A percentile compares a stretch with the other conserved stretches of the same genome.
These are phyloP conservation scores for Trichopus zeylanicus DNA, from an alignment of 116 monocot species.

Conservation along the genomic window DNA sequence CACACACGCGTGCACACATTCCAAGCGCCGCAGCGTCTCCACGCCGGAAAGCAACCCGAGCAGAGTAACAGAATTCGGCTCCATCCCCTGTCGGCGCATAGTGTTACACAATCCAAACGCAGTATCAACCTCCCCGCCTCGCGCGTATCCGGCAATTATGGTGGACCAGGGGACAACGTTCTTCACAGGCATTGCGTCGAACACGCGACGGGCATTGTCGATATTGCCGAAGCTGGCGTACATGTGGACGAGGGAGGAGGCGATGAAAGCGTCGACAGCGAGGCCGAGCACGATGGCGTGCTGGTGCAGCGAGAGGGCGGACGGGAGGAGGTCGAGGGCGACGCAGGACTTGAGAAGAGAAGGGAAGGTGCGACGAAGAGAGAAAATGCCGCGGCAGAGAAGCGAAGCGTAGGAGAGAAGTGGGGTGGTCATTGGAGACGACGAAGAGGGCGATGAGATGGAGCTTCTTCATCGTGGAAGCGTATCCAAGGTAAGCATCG, in stretches of 20 bases:
- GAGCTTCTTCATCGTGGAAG: no score
- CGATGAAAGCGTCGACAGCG: conserved; percentile 26
- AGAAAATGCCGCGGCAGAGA: not conserved
- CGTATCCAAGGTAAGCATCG: no score
- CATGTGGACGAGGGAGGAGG: conserved; percentile 51
- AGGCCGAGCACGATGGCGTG: conserved; percentile 31
- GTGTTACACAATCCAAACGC: conserved; percentile 25
- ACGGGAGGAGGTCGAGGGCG: conserved; percentile 9
- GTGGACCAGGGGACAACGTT: conserved; percentile 51
- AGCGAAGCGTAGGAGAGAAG: not conserved
- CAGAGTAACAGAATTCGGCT: conserved; percentile 48
- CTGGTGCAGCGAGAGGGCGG: conserved; percentile 35
- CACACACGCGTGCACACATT: conserved; percentile 25
- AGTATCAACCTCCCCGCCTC: conserved; percentile 7
- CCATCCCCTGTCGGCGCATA: conserved; percentile 29
- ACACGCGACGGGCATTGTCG: conserved; percentile 29
- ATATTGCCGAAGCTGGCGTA: conserved; percentile 23
- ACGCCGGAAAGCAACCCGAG: conserved; percentile 37
- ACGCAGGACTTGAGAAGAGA: conserved; percentile 30
- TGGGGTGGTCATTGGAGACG: no score
- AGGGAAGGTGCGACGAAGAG: conserved; percentile 19
- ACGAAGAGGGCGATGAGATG: no score
- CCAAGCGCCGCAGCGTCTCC: conserved; percentile 4
- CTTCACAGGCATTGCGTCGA: conserved; percentile 42
- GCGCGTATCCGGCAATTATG: conserved; percentile 31